Percentiles rank a stretch among this genome's conserved stretches.
phyloP scores from a whole-genome alignment of 208 protist species.

The Trypanosoma caninum region DNA sequence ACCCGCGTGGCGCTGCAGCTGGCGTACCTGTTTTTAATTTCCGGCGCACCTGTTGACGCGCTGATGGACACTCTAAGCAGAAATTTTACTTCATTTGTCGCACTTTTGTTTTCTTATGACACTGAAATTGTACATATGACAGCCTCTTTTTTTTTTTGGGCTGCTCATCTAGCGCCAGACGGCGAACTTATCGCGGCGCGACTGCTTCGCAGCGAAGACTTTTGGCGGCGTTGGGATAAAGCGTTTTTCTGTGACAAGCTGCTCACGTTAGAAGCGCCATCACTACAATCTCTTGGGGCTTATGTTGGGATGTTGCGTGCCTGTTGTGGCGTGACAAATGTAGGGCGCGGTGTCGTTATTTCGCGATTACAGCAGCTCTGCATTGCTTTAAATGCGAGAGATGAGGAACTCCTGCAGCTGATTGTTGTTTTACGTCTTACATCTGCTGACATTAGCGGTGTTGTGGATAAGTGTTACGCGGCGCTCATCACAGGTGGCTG shows the following conservation, averaged over 20 bases:
- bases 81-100: not conserved
- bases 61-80: slow-evolving; percentile 9
- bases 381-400: not conserved
- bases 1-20: not conserved
- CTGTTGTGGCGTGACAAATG: slow-evolving; percentile 7
- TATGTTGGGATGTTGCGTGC: slow-evolving; percentile 7
- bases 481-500: too few species aligned
- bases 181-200: slow-evolving; percentile 8
- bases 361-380: slow-evolving; percentile 7
- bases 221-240: slow-evolving; percentile 4
- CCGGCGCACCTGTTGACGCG: slow-evolving; percentile 6
- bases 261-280: not conserved
- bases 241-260: not conserved
- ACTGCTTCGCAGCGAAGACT: slow-evolving; percentile 9
- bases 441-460: not conserved
- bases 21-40: not conserved
- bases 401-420: slow-evolving; percentile 10
- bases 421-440: slow-evolving; percentile 10
- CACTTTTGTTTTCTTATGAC: slow-evolving; percentile 5
- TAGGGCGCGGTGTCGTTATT: not conserved
- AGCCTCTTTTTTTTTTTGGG: not conserved
- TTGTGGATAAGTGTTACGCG: not conserved
- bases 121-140: not conserved
- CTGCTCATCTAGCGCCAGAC: slow-evolving; percentile 8
- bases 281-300: not conserved